Conservation (phyloP, 192 early-diverging fungal genomes). For the Entomortierella chlamydospora region DNA sequence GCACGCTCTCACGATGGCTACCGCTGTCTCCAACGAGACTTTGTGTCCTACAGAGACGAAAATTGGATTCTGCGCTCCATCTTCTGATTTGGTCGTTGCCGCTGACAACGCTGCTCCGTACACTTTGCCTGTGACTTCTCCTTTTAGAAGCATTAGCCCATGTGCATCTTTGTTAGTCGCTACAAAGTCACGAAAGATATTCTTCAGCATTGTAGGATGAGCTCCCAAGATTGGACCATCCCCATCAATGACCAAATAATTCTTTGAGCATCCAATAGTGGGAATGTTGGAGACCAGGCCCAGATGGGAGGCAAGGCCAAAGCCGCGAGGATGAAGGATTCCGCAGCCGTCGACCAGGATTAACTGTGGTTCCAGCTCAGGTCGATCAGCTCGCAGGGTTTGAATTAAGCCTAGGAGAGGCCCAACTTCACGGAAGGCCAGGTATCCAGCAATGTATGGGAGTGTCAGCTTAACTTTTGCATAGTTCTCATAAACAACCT, state of each 20-base stretch:
- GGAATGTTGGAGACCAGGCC: conserved; percentile 80
- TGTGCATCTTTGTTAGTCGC: conserved; percentile 3
- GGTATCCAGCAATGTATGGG: conserved; percentile 90
- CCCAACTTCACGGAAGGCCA: conserved; percentile 91
- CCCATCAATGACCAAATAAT: conserved; percentile 82
- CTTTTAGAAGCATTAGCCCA: conserved; percentile 60
- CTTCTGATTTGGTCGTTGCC: conserved; percentile 8
- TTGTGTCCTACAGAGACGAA: conserved; percentile 91
- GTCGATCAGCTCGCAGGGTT: conserved; percentile 57
- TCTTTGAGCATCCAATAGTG: conserved; percentile 91
- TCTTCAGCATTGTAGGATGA: conserved; percentile 65
- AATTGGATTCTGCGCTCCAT: conserved; percentile 73
- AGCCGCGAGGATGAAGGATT: conserved; percentile 84
- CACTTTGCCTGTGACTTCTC: conserved; percentile 54
- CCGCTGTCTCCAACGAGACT: conserved; percentile 75
- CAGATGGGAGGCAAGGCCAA: conserved; percentile 89
- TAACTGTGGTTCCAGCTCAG: conserved; percentile 78
- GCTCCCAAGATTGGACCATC: conserved; percentile 63
- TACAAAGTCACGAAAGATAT: conserved; percentile 31
- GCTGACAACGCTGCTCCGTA: conserved; percentile 59
- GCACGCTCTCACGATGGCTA: conserved; percentile 72
- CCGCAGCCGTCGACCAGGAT: conserved; percentile 93
- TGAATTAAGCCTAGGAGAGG: conserved; percentile 70
- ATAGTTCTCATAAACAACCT: conserved; percentile 74
- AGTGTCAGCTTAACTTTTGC: conserved; percentile 67